Evolutionary conservation across 2,329 filamentous ascomycete genomes (phyloP).

Genomic region (Rasamsonia emersonii): DNA sequence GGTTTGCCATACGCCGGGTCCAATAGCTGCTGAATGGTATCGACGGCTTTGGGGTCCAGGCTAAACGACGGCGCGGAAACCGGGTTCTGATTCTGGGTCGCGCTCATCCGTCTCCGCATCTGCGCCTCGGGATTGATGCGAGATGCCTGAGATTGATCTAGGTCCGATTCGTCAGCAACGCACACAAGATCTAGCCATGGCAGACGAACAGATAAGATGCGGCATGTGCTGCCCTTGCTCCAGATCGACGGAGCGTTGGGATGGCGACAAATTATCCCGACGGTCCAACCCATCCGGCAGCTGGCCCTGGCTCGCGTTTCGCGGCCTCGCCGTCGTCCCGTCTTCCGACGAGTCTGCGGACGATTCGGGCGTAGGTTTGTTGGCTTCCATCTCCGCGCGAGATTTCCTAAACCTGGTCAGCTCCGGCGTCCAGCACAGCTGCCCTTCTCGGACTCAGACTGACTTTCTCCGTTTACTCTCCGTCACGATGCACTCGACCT

Average conservation of each 20-base stretch:
- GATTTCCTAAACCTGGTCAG: constrained; percentile 26
- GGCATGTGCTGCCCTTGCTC: constrained; percentile 52
- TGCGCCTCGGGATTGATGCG: constrained; percentile 42
- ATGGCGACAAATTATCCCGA: constrained; percentile 28
- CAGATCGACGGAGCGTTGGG: constrained; percentile 38
- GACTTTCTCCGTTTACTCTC: constrained; percentile 69
- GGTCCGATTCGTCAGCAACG: constrained; percentile 4
- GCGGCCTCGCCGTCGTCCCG: constrained; percentile 17
- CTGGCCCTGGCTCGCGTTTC: constrained; percentile 18
- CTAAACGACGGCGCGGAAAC: constrained; percentile 26
- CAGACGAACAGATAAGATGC: constrained; percentile 53
- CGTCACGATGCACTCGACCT: constrained; percentile 52
- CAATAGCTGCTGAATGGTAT: constrained; percentile 28
- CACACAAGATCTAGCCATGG: background rate
- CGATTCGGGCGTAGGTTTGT: constrained; percentile 24
- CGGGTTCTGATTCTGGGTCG: constrained; percentile 28
- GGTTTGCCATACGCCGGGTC: constrained; percentile 40
- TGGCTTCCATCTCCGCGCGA: constrained; percentile 29
- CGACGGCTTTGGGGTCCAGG: constrained; percentile 17
- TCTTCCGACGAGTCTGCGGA: constrained; percentile 28
- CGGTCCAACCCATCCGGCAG: constrained; percentile 20
- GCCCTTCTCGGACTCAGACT: constrained; percentile 16
- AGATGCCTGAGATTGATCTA: constrained; percentile 24
- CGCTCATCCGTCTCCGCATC: constrained; percentile 34
- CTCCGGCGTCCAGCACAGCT: too few species aligned